These are phyloP conservation scores for Solanum virginianum DNA, from an alignment of 257 asterid species.

Conservation along the genomic window DNA sequence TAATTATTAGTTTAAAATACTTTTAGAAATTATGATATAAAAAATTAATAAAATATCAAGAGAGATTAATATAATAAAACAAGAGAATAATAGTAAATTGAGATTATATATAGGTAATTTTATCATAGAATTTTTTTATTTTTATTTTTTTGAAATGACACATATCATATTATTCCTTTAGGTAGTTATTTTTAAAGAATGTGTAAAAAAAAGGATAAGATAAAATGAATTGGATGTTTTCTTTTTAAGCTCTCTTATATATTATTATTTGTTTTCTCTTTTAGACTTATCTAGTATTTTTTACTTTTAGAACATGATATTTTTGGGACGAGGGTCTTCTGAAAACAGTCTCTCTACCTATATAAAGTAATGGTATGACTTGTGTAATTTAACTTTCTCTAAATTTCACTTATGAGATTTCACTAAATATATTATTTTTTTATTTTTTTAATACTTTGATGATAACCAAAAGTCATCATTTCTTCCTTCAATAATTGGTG, in stretches of 20 bases:
- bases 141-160: too few species aligned
- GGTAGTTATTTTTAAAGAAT: not conserved
- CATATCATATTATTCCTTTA: not conserved
- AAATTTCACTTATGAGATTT: too few species aligned
- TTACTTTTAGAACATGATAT: too few species aligned
- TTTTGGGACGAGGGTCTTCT: too few species aligned
- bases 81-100: not conserved
- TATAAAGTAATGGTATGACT: too few species aligned
- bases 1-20: not conserved
- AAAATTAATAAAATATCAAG: not conserved
- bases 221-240: not conserved
- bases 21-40: not conserved
- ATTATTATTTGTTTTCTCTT: too few species aligned
- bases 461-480: not conserved
- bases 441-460: not conserved
- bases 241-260: not conserved
- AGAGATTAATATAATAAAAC: not conserved
- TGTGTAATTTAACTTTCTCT: too few species aligned
- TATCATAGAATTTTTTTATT: not conserved
- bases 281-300: too few species aligned
- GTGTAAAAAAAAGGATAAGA: not conserved
- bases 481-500: conserved; percentile 3
- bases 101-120: not conserved
- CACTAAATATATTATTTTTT: too few species aligned
- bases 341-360: too few species aligned